phyloP scores from a whole-genome alignment of 768 basidiomycete species.

The Leccinellum rugosiceps region DNA sequence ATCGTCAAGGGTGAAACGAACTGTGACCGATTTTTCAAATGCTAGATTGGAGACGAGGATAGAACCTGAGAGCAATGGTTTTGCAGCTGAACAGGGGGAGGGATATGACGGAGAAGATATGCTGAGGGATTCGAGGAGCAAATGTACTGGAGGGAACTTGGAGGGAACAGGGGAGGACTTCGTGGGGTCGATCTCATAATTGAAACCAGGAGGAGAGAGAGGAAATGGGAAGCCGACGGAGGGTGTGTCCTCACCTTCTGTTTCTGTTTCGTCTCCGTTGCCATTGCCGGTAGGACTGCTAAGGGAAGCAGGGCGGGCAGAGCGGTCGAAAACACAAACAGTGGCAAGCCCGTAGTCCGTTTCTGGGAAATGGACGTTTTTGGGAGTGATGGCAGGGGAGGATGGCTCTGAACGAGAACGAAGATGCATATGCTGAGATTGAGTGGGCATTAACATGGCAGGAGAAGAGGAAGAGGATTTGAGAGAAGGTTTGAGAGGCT shows the following conservation, averaged over 20 bases:
- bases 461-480: constrained; percentile 44
- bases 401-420: constrained; percentile 58
- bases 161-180: constrained; percentile 13
- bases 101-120: constrained; percentile 20
- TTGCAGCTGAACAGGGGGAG: background rate
- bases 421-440: constrained; percentile 12
- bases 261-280: constrained; percentile 43
- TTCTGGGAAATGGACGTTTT: constrained; percentile 87
- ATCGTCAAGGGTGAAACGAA: constrained; percentile 89
- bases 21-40: constrained; percentile 80
- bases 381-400: constrained; percentile 53
- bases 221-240: constrained; percentile 23
- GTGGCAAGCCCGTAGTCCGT: constrained; percentile 58
- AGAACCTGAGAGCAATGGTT: constrained; percentile 59
- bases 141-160: constrained; percentile 20
- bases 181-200: constrained; percentile 23
- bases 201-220: constrained; percentile 15
- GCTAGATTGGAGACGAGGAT: constrained; percentile 82
- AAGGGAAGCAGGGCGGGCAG: constrained; percentile 66
- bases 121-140: constrained; percentile 38
- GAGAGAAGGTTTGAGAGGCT: constrained; percentile 83
- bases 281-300: constrained; percentile 14
- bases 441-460: constrained; percentile 5
- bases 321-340: constrained; percentile 59
- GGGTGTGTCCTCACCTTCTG: constrained; percentile 31